A percentile compares a stretch with the other conserved stretches of the same genome.
These are phyloP conservation scores for Emergomyces africanus DNA, from an alignment of 2,329 filamentous ascomycete genomes.

Conservation along the genomic window DNA sequence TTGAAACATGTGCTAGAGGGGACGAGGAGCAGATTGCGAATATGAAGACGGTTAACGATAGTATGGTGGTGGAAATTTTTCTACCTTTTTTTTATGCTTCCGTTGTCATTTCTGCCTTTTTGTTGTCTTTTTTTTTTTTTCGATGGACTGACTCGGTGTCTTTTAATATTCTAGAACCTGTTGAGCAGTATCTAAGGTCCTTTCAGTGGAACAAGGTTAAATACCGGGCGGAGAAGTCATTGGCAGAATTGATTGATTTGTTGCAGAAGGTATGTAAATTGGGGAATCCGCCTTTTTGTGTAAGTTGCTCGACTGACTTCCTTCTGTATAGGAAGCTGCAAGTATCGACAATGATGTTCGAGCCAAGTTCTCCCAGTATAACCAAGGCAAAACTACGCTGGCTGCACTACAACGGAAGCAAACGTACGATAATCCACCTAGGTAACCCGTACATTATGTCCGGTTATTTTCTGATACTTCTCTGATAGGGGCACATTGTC, in stretches of 20 bases:
- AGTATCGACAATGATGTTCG: conserved; percentile 96
- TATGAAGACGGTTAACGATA: conserved; percentile 91
- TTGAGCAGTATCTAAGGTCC: conserved; percentile 76
- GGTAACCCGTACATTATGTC: neutral
- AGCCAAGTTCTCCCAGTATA: conserved; percentile 88
- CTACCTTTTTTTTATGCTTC: conserved; percentile 3
- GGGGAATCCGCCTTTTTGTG: neutral
- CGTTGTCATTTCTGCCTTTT: neutral
- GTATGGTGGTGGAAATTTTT: conserved; percentile 38
- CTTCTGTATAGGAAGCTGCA: conserved; percentile 54
- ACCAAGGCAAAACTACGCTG: conserved; percentile 74
- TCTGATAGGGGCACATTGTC: conserved; percentile 67
- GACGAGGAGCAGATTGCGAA: conserved; percentile 70
- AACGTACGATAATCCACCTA: conserved; percentile 46
- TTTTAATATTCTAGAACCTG: conserved; percentile 54
- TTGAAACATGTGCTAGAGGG: conserved; percentile 67
- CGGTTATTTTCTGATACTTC: neutral
- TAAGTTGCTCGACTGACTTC: neutral
- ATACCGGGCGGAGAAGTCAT: conserved; percentile 82
- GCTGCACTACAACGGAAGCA: conserved; percentile 73
- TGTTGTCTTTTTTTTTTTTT: conserved; percentile 1
- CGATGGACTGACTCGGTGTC: neutral
- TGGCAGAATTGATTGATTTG: conserved; percentile 73
- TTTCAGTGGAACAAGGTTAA: conserved; percentile 98
- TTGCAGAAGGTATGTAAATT: conserved; percentile 59